Evolutionary conservation across 164 flowering plant genomes (phyloP), one percentile per base, ranked within the genome.

Genomic region (Santalum album): DNA sequence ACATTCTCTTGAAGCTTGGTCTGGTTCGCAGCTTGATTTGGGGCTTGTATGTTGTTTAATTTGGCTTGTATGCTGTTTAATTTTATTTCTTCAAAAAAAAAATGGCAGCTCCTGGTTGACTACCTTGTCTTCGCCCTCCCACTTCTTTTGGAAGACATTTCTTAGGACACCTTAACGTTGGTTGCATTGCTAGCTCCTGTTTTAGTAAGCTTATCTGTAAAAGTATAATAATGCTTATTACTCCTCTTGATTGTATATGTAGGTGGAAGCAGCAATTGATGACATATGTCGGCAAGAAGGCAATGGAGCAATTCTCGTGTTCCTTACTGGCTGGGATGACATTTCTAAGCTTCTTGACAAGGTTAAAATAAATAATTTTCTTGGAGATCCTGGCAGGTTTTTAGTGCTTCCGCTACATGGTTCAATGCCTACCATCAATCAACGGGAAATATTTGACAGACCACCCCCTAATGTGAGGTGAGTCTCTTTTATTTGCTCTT

Each of bases 291-390:
- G 78, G 38, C 66, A 73, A 73, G 95, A 83, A 72, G 80, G 72
- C 53, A 79, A 69, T 57, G 99, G 99, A 29, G 96, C 99, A 23
- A 74, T 92, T 68, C 91, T 92, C 60, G 91, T 92, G 29, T 92
- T 92, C 63, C 84, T 92, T 26, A 84, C 99, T 21, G 99, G 99
- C 20, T 92, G 99, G 99, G 96, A 92, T 73, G 99, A 92, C 55
- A 92, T 92, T 56, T 81, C 94, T 17, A 92, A 92, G 77, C 74
- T 92, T 47, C 79, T 74, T 53, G 95, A 87, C 59, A 78, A 71
- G 61, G 55, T 89, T 38, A 87, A 76, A 64, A 83, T 36, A 45
- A 81, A 85, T 68, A 69, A 39, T 43, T 65, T 81, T 62, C 78
- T 92, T 65, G 82, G 96, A 36, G 76, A 83, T 70, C 60, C 78